A percentile compares a stretch with the other conserved stretches of the same genome.
Evolutionary conservation across 805 yeast species (phyloP).

Genomic region (Candida loeiensis): DNA sequence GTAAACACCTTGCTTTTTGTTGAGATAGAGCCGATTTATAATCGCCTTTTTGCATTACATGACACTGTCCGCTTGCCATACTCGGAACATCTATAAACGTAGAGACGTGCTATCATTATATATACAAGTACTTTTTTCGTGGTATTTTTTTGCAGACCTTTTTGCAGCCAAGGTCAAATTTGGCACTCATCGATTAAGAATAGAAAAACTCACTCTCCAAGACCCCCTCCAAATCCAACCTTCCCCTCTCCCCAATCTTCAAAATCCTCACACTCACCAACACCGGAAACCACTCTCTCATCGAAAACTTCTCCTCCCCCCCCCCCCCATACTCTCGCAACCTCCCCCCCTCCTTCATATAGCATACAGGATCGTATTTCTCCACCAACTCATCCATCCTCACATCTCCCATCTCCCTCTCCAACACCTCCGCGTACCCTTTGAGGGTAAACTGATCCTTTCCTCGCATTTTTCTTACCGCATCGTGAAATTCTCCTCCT

Average conservation of each 20-base stretch:
- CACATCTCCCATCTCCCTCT: constrained; percentile 1
- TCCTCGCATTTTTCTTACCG: constrained; percentile 10
- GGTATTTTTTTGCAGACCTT: not conserved
- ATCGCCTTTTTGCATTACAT: no score
- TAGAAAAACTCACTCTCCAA: constrained; percentile 35
- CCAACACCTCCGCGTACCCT: constrained; percentile 1
- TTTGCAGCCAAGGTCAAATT: not conserved
- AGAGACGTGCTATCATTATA: no score
- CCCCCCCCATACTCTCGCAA: constrained; percentile 6
- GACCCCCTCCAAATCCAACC: constrained; percentile 30
- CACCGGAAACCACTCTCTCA: constrained; percentile 14
- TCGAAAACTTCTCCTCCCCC: constrained; percentile 3
- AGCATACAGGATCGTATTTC: constrained; percentile 21
- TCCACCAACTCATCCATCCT: constrained; percentile 14
- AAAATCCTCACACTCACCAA: constrained; percentile 29
- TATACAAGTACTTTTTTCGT: no score
- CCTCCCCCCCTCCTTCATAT: constrained; percentile 11
- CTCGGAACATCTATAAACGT: no score
- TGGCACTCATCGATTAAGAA: constrained; percentile 18
- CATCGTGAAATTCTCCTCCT: constrained; percentile 10
- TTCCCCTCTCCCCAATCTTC: constrained; percentile 30
- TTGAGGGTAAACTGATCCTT: not conserved
- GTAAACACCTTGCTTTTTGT: no score
- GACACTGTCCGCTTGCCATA: no score
- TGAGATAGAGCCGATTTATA: no score